These are phyloP conservation scores for Rhododendron kiyosumense DNA, from an alignment of 148 eudicot species.

Conservation along the genomic window DNA sequence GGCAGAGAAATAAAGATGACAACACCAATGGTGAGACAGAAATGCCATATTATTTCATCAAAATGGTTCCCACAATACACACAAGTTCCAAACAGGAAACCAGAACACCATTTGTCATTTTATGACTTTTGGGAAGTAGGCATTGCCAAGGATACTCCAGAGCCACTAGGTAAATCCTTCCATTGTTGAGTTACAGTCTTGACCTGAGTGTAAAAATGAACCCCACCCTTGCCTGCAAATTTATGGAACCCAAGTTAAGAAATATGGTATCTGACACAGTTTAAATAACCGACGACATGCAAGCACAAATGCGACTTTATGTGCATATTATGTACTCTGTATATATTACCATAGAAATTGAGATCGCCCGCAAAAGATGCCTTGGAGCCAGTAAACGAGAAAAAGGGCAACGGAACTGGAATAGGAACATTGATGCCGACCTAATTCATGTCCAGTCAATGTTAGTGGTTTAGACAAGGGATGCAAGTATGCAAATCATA, in stretches of 20 bases:
- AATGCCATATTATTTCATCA: neutral
- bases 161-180: slow-evolving; percentile 76
- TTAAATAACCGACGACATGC: neutral
- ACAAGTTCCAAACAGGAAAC: neutral
- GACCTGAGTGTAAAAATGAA: slow-evolving; percentile 79
- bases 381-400: slow-evolving; percentile 94
- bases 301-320: neutral
- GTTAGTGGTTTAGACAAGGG: slow-evolving; percentile 1
- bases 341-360: slow-evolving; percentile 78
- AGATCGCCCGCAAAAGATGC: slow-evolving; percentile 99
- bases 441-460: slow-evolving; percentile 28
- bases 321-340: neutral
- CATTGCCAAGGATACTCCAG: slow-evolving; percentile 85
- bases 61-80: neutral
- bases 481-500: neutral
- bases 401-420: slow-evolving; percentile 93
- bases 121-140: slow-evolving; percentile 86
- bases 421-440: slow-evolving; percentile 97
- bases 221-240: slow-evolving; percentile 88
- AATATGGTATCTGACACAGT: neutral
- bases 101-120: neutral
- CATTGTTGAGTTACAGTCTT: slow-evolving; percentile 97
- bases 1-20: neutral
- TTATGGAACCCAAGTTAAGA: neutral
- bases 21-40: too few species aligned